Base-by-base conservation (phyloP, 2,329 filamentous ascomycete species). In the Spiromastix sp. region DNA sequence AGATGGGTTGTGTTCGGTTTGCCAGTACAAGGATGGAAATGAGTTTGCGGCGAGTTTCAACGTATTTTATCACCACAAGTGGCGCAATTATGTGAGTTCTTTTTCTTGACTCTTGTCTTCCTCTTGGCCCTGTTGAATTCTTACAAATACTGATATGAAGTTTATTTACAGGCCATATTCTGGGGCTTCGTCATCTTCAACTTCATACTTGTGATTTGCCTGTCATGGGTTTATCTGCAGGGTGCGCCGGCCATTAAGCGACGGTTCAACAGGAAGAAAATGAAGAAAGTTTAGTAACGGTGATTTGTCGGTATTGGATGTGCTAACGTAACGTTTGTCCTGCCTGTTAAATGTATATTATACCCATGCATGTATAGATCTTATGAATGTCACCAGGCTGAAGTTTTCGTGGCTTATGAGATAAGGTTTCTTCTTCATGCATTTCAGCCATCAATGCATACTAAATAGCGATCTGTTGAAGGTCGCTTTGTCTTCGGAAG, bases 131-230 rank as follows among this genome's bases (percentile, higher is more conserved):
- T 27, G 0, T 7, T 12, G 4, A 4, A 17, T 30, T 8, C 29
- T 31, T 9, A 16, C 2, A 7, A 19, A 20, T 16, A 32, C 19
- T 27, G 2, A 13, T 22, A 10, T 22, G 8, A 11, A 30, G 21
- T 37, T 27, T 39, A 17, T 36, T 27, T 16, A 31, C 13, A 60
- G 59, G 68, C 77, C 2, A 74, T 81, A 34, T 76, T 79, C 44
- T 74, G 68, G 51, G 74, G 63, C 0, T 83, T 72, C 47, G 72
- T 79, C 13, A 51, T 69, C 2, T 82, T 81, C 49, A 82, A 84
- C 42, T 81, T 77, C 38, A 44, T 54, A 1, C 52, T 67, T 0
- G 66, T 74, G 5, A 74, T 71, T 40, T 22, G 61, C 7, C 65
- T 68, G 43, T 71, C 67, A 1, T 75, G 70, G 68, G 42, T 74